These are phyloP conservation scores for Colletotrichum karsti DNA, from an alignment of 2,329 filamentous ascomycete genomes.

Conservation along the genomic window DNA sequence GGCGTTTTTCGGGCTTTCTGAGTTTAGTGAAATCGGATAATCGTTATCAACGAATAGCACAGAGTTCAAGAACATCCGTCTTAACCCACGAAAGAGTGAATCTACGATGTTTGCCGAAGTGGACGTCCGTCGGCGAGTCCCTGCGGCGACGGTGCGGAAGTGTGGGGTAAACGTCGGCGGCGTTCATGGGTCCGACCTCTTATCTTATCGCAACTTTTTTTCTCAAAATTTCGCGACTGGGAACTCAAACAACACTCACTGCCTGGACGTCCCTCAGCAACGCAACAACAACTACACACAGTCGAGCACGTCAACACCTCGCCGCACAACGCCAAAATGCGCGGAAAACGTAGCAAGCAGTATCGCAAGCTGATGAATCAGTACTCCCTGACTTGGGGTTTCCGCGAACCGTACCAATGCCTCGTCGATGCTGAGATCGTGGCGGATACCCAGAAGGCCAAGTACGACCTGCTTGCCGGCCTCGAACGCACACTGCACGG, in stretches of 20 bases:
- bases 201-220: constrained; percentile 30
- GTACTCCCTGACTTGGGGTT: constrained; percentile 87
- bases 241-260: background rate
- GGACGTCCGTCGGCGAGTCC: background rate
- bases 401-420: constrained; percentile 94
- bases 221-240: constrained; percentile 21
- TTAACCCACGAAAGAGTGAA: background rate
- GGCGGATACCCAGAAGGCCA: constrained; percentile 81
- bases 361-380: constrained; percentile 90
- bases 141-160: background rate
- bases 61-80: background rate
- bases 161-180: constrained; percentile 22
- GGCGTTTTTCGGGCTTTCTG: constrained; percentile 15
- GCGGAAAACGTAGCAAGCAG: constrained; percentile 60
- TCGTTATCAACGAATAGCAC: background rate
- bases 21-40: background rate
- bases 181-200: background rate
- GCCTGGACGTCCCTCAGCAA: background rate
- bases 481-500: constrained; percentile 87
- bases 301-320: background rate
- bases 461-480: constrained; percentile 85
- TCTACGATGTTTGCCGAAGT: background rate
- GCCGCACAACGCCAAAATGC: constrained; percentile 43
- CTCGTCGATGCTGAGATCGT: constrained; percentile 89
- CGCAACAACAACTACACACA: background rate